Conservation (phyloP, 805 yeast species). For the Ogataea ramenticola region DNA sequence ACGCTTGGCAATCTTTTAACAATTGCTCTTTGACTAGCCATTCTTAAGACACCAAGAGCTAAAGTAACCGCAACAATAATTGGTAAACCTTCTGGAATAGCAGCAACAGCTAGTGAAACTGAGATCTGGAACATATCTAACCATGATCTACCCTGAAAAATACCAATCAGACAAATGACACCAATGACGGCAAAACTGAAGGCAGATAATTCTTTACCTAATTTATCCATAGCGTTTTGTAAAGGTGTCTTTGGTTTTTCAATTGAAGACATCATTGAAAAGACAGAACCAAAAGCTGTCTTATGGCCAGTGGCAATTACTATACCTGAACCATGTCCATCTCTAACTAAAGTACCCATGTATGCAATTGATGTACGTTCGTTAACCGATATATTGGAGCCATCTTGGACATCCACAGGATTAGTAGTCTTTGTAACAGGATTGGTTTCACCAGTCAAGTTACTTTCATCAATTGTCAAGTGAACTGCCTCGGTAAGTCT, state of each 20-base stretch:
- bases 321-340: slow-evolving; percentile 91
- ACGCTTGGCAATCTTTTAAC: slow-evolving; percentile 92
- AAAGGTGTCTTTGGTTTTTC: slow-evolving; percentile 98
- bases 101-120: slow-evolving; percentile 97
- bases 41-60: slow-evolving; percentile 91
- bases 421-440: slow-evolving; percentile 68
- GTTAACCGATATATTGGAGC: slow-evolving; percentile 43
- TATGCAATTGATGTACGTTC: slow-evolving; percentile 77
- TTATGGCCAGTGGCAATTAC: slow-evolving; percentile 85
- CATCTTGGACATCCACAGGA: slow-evolving; percentile 28
- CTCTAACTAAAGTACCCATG: slow-evolving; percentile 97
- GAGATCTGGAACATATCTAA: slow-evolving; percentile 97
- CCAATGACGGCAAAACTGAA: slow-evolving; percentile 86
- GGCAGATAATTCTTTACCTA: slow-evolving; percentile 84
- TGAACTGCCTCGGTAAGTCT: slow-evolving; percentile 75
- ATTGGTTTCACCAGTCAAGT: slow-evolving; percentile 89
- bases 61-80: slow-evolving; percentile 96
- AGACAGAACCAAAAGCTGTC: slow-evolving; percentile 92
- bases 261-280: slow-evolving; percentile 89
- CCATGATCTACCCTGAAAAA: slow-evolving; percentile 90
- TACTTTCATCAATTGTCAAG: slow-evolving; percentile 84
- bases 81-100: slow-evolving; percentile 98
- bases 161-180: slow-evolving; percentile 82
- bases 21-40: slow-evolving; percentile 93
- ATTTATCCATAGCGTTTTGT: slow-evolving; percentile 90